Percentiles rank a stretch among this genome's conserved stretches.
These are phyloP conservation scores for Termitomyces sp. DNA, from an alignment of 768 basidiomycete species.

Conservation along the genomic window DNA sequence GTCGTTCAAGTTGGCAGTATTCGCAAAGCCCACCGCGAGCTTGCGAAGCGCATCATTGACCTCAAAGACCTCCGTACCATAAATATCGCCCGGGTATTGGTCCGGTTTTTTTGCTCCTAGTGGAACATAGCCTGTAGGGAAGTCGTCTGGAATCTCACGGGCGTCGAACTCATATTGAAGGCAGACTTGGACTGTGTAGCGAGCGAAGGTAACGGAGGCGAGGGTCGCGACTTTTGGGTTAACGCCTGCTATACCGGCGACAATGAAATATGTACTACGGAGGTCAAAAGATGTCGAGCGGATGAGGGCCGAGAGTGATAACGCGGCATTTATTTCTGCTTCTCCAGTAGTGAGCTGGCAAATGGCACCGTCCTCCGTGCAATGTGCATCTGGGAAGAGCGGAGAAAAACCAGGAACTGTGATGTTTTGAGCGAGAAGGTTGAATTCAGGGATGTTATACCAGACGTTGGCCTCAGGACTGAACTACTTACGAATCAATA, in stretches of 20 bases:
- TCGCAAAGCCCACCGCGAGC: neutral
- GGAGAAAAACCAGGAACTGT: neutral
- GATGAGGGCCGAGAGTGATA: neutral
- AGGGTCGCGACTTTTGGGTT: constrained; percentile 4
- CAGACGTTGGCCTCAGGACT: neutral
- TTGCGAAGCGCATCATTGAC: constrained; percentile 9
- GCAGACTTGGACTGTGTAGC: constrained; percentile 5
- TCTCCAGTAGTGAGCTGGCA: neutral
- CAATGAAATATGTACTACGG: neutral
- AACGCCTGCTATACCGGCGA: neutral
- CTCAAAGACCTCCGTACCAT: constrained; percentile 11
- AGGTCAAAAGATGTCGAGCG: neutral
- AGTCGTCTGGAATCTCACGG: constrained; percentile 6
- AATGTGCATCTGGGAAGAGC: neutral
- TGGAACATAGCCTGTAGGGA: constrained; percentile 8
- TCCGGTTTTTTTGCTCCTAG: constrained; percentile 2
- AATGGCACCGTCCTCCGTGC: neutral
- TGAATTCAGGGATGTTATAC: neutral
- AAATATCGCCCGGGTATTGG: constrained; percentile 4
- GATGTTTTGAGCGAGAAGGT: neutral
- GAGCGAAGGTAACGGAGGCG: constrained; percentile 8
- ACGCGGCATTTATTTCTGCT: neutral
- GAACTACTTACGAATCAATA: neutral
- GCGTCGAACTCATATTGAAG: constrained; percentile 11
- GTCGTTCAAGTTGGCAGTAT: constrained; percentile 2